phyloP scores from a whole-genome alignment of 2,329 filamentous ascomycete genomes.

The Zalaria obscura region DNA sequence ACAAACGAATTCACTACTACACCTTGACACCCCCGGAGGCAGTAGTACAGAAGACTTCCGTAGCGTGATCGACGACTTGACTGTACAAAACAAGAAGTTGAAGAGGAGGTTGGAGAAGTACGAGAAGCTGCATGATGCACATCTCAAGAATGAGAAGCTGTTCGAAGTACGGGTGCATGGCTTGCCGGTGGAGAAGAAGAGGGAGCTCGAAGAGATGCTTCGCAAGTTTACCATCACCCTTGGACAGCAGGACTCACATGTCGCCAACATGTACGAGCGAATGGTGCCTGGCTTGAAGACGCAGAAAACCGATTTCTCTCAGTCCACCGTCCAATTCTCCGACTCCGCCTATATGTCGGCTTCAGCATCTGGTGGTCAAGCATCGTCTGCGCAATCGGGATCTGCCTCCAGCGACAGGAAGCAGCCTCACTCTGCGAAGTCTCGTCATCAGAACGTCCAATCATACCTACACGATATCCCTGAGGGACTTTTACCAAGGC shows the following conservation, averaged over 20 bases:
- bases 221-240: conserved; percentile 55
- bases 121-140: conserved; percentile 50
- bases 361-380: conserved; percentile 30
- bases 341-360: conserved; percentile 51
- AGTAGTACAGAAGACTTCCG: conserved; percentile 63
- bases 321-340: conserved; percentile 28
- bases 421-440: conserved; percentile 12
- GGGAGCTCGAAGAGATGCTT: conserved; percentile 60
- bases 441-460: conserved; percentile 46
- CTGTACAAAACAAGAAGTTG: conserved; percentile 66
- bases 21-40: conserved; percentile 22
- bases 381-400: conserved; percentile 22
- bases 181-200: conserved; percentile 56
- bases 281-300: conserved; percentile 35
- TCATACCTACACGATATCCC: conserved; percentile 61
- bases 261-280: conserved; percentile 17
- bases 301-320: conserved; percentile 47
- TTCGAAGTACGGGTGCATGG: conserved; percentile 75
- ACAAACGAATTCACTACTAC: conserved; percentile 21
- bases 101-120: conserved; percentile 60
- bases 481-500: conserved; percentile 49
- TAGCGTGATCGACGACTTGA: conserved; percentile 77
- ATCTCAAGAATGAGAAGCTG: conserved; percentile 59
- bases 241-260: conserved; percentile 26
- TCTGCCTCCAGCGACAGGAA: conserved; percentile 10